Base-by-base conservation (phyloP, 345 rosid genomes). In the Sonneratia caseolaris region DNA sequence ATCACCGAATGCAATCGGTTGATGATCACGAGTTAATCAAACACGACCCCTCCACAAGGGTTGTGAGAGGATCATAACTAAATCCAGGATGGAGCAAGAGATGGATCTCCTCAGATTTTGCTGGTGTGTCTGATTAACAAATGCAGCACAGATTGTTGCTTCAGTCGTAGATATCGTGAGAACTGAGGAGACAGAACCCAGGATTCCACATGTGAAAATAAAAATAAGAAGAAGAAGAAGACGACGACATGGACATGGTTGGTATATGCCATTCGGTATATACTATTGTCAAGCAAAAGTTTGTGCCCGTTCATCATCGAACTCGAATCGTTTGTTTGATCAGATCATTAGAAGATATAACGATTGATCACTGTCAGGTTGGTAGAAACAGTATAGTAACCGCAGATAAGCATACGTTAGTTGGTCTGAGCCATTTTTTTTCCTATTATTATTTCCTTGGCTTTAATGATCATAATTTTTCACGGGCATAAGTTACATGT, bases 291-390 rank as follows among this genome's bases (percentile, higher is more conserved):
- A 1, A 27, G 32, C 32, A 27, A 27, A 27, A 27, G 32, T 27
- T 27, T 27, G 32, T 27, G 32, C 32, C 32, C 32, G 32, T 27
- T 27, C 32, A 27, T 27, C 32, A 27, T 27, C 32, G 32, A 27
- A 27, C 32, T 1, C 32, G 32, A 27, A 27, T 27, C 32, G 32
- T 45, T 68, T 74, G 81, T 37, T 57, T 22, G 35, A 43, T 79
- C 71, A 76, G 85, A 19, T 71, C 70, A 73, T 70, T 42, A 55
- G 70, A 76, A 70, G 38, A 64, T 49, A 24, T 66, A 45, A 75
- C 14, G 9, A 47, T 13, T 13, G 14, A 79, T 80, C 69, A 77
- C 77, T 73, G 70, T 19, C 71, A 66, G 86, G 79, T 82, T 81
- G 86, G 84, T 82, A 79, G 74, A 73, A 61, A 57, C 70, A 59